phyloP scores from a whole-genome alignment of 306 rosid species.

The Begonia peltatifolia region DNA sequence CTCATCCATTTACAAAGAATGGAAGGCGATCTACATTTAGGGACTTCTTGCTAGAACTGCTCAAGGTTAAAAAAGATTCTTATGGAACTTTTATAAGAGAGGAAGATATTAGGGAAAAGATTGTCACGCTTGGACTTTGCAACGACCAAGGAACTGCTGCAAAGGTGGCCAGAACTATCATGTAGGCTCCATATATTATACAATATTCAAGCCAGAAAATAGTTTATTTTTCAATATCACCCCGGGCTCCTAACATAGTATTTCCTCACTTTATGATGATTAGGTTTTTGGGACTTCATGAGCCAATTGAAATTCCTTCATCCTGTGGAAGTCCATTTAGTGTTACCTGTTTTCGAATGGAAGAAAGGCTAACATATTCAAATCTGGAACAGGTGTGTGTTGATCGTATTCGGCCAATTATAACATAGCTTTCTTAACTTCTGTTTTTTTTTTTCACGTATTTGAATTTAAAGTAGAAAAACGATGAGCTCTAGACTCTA shows the following conservation, averaged over 20 bases:
- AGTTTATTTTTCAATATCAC: too few species aligned
- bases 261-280: constrained; percentile 3
- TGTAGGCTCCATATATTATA: constrained; percentile 20
- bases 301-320: constrained; percentile 50
- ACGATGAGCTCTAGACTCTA: too few species aligned
- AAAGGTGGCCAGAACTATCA: constrained; percentile 72
- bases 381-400: constrained; percentile 55
- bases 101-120: constrained; percentile 34
- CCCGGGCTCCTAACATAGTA: neutral
- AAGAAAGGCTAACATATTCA: constrained; percentile 61
- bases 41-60: constrained; percentile 52
- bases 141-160: constrained; percentile 45
- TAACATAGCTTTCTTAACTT: too few species aligned
- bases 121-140: constrained; percentile 46
- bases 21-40: constrained; percentile 42
- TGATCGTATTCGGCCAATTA: neutral
- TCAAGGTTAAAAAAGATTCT: constrained; percentile 21
- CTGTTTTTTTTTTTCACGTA: too few species aligned
- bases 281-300: constrained; percentile 79
- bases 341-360: constrained; percentile 65
- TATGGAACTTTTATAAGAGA: constrained; percentile 33
- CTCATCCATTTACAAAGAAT: constrained; percentile 40
- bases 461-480: too few species aligned
- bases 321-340: constrained; percentile 80
- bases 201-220: neutral